Percentiles rank a stretch among this genome's conserved stretches.
phyloP scores from a whole-genome alignment of 73 alveolate genomes.

The Uronychia setigera region DNA sequence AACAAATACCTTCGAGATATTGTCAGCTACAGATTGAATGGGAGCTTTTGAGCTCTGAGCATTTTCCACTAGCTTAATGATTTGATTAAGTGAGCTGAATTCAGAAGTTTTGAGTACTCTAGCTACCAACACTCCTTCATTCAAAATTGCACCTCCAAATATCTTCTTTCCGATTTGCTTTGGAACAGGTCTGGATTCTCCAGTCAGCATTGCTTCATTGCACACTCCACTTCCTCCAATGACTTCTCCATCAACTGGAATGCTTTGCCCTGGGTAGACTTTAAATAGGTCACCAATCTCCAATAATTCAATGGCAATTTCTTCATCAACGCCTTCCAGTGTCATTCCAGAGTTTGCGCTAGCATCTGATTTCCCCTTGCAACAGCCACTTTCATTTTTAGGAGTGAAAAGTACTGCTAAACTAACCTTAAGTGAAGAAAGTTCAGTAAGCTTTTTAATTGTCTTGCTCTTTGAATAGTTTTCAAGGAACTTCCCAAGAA shows the following conservation, averaged over 20 bases:
- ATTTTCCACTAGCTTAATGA: constrained; percentile 76
- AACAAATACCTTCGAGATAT: constrained; percentile 68
- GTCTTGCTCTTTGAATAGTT: constrained; percentile 76
- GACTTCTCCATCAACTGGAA: constrained; percentile 90
- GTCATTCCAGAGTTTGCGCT: background rate
- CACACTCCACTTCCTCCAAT: constrained; percentile 72
- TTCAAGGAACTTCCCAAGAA: constrained; percentile 86
- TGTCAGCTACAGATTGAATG: constrained; percentile 76
- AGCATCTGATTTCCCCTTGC: constrained; percentile 27
- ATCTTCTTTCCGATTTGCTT: constrained; percentile 62
- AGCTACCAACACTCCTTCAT: constrained; percentile 64
- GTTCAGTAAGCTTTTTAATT: constrained; percentile 64
- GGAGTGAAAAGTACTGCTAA: constrained; percentile 64
- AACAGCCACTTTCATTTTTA: constrained; percentile 26
- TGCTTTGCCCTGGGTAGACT: constrained; percentile 79
- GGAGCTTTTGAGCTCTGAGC: constrained; percentile 84
- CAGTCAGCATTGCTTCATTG: constrained; percentile 87
- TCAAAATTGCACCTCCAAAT: constrained; percentile 77
- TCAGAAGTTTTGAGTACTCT: constrained; percentile 74
- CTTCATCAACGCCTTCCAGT: constrained; percentile 49
- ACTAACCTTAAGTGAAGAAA: constrained; percentile 64
- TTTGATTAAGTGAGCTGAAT: constrained; percentile 77
- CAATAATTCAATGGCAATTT: constrained; percentile 62
- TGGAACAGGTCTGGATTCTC: constrained; percentile 73
- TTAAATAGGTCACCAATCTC: constrained; percentile 80